Evolutionary conservation across 1,284 basidiomycete genomes (phyloP), one percentile per base, ranked within the genome.

Genomic region (Meira nashicola): DNA sequence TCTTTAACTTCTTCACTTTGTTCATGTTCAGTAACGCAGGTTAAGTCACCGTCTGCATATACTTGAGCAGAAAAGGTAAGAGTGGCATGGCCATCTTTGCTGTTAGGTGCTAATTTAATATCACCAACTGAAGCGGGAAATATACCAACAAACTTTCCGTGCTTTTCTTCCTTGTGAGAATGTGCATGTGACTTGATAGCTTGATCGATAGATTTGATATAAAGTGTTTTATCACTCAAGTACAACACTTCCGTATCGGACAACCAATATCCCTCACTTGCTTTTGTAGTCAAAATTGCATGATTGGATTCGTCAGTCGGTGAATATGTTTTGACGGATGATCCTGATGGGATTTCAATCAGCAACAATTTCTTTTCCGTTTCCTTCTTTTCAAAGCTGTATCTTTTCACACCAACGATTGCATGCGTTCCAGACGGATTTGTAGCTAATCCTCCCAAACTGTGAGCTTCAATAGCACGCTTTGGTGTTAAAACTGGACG

Each of bases 21-120:
- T 37, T 64, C 64, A 52, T 60, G 60, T 39, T 54, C 44, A 19
- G 46, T n/a, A n/a, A 67, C 68, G 5, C 15, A 38, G 11, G 58
- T 54, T 19, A 71, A 54, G 10, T 59, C 47, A 15, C 68, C 66
- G 39, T 72, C 70, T 5, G 60, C 62, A 38, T 71, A 72, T 25
- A 72, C 70, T 15, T 44, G 47, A 1, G 70, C 68, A 12, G 58
- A 53, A 46, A 72, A 72, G 39, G 66, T 62, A 17, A 71, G 50
- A 10, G 62, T 62, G 46, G 21, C 39, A 17, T 37, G 44, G 7
- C 12, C n/a, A 48, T 23, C 46, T 12, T 23, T 23, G 14, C 4
- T 25, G 7, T 48, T 48, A n/a, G 12, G 17, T 2, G 44, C 37
- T 11, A 60, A 39, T 4, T 44, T 33, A 38, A 44, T 56, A 9